Evolutionary conservation across 2,329 filamentous ascomycete genomes (phyloP).

Genomic region (Macrophomina phaseolina): DNA sequence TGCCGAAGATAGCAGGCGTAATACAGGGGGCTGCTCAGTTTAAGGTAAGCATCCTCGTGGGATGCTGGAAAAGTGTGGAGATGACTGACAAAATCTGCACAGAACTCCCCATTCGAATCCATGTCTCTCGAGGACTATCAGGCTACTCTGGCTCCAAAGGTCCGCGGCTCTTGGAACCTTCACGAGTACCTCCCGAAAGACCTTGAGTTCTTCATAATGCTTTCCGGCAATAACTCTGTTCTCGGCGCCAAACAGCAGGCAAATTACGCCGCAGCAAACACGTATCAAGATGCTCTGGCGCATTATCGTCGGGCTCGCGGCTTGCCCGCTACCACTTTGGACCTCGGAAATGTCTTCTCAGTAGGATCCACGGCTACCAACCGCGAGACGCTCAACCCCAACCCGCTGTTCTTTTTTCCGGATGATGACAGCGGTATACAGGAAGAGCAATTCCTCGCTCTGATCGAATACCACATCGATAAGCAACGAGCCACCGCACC

Average conservation of each 20-base stretch:
- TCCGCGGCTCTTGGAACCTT: slow-evolving; percentile 42
- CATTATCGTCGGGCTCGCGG: slow-evolving; percentile 32
- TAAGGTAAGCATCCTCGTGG: slow-evolving; percentile 4
- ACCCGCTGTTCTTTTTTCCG: slow-evolving; percentile 13
- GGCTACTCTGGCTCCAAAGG: slow-evolving; percentile 35
- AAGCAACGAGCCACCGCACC: slow-evolving; percentile 16
- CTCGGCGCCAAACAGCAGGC: slow-evolving; percentile 31
- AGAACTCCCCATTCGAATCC: neutral
- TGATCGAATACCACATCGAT: slow-evolving; percentile 34
- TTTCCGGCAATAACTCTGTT: slow-evolving; percentile 30
- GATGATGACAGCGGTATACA: slow-evolving; percentile 30
- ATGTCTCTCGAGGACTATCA: slow-evolving; percentile 32
- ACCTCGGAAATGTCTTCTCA: slow-evolving; percentile 37
- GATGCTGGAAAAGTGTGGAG: neutral
- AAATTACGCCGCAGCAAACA: slow-evolving; percentile 37
- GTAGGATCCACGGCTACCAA: slow-evolving; percentile 30
- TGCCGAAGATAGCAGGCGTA: slow-evolving; percentile 34
- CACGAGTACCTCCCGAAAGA: slow-evolving; percentile 30
- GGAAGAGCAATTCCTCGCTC: slow-evolving; percentile 32
- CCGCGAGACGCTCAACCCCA: slow-evolving; percentile 10
- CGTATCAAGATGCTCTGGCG: slow-evolving; percentile 40
- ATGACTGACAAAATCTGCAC: slow-evolving; percentile 24
- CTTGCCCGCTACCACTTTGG: slow-evolving; percentile 26
- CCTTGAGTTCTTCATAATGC: slow-evolving; percentile 40
- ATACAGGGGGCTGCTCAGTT: slow-evolving; percentile 38